phyloP scores from a whole-genome alignment of 306 rosid genomes.

The Cucumis cinereus region DNA sequence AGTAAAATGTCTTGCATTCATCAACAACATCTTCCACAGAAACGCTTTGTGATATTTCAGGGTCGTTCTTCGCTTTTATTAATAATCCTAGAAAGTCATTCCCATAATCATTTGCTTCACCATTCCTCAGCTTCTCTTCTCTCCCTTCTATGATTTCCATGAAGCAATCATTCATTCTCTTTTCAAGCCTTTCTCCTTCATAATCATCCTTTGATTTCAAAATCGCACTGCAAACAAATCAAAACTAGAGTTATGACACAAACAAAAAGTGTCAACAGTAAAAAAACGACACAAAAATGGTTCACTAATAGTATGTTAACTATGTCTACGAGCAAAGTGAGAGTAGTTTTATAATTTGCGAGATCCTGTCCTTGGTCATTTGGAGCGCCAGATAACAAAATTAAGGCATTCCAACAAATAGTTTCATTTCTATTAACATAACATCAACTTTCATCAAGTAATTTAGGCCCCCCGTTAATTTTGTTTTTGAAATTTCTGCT shows the following conservation, averaged over 20 bases:
- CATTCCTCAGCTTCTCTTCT: constrained; percentile 5
- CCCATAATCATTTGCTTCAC: not conserved
- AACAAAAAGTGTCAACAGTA: too few relatives aligned
- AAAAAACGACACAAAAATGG: too few relatives aligned
- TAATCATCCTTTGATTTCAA: not conserved
- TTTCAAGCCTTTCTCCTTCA: not conserved
- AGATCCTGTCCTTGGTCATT: too few relatives aligned
- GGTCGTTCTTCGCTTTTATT: not conserved
- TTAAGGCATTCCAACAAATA: too few relatives aligned
- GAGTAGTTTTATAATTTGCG: too few relatives aligned
- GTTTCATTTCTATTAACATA: not conserved
- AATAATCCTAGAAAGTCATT: constrained; percentile 4
- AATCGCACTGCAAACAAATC: not conserved
- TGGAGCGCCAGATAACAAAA: too few relatives aligned
- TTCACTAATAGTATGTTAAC: too few relatives aligned
- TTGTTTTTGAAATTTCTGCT: too few relatives aligned
- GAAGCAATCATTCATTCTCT: not conserved
- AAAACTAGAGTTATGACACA: too few relatives aligned
- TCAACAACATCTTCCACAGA: constrained; percentile 12
- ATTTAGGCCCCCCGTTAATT: not conserved
- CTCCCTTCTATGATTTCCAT: not conserved
- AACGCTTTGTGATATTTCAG: not conserved
- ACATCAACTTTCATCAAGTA: not conserved
- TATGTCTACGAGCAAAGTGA: too few relatives aligned
- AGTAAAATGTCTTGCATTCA: constrained; percentile 30